Evolutionary conservation across 164 flowering plant genomes (phyloP).

Genomic region (Vitis rotundifolia): DNA sequence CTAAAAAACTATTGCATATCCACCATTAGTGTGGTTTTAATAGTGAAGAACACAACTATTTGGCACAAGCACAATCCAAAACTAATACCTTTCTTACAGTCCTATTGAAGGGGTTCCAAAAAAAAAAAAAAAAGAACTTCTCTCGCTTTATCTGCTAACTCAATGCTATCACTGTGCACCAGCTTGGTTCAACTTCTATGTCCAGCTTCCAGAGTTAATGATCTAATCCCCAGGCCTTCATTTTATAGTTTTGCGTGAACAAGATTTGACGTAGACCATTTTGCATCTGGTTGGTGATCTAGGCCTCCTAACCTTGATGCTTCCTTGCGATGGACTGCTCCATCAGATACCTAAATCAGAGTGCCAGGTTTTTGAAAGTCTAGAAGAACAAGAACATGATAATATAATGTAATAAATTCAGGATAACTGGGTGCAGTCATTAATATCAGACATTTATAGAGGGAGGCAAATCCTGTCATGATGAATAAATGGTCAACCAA

Average conservation of each 20-base stretch:
- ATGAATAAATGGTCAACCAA: too few species aligned
- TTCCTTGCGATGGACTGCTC: constrained; percentile 44
- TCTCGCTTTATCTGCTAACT: too few species aligned
- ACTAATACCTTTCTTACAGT: too few species aligned
- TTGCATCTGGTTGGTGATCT: not conserved
- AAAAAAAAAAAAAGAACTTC: too few species aligned
- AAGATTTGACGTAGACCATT: not conserved
- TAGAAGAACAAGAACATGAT: not conserved
- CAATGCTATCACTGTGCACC: too few species aligned
- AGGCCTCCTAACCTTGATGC: constrained; percentile 10
- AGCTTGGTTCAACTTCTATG: not conserved
- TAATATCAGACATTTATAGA: not conserved
- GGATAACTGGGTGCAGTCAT: not conserved
- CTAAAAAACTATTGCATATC: too few species aligned
- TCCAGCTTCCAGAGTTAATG: not conserved
- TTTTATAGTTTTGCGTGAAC: not conserved
- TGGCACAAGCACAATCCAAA: too few species aligned
- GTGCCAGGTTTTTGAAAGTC: not conserved
- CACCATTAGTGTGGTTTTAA: too few species aligned
- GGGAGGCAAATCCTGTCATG: too few species aligned
- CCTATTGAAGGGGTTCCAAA: too few species aligned
- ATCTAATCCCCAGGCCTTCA: not conserved
- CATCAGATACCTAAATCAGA: constrained; percentile 41
- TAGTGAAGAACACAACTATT: too few species aligned
- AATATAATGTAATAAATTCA: not conserved